phyloP scores from a whole-genome alignment of 2,329 filamentous ascomycete genomes.

The Chaetomium globosum region DNA sequence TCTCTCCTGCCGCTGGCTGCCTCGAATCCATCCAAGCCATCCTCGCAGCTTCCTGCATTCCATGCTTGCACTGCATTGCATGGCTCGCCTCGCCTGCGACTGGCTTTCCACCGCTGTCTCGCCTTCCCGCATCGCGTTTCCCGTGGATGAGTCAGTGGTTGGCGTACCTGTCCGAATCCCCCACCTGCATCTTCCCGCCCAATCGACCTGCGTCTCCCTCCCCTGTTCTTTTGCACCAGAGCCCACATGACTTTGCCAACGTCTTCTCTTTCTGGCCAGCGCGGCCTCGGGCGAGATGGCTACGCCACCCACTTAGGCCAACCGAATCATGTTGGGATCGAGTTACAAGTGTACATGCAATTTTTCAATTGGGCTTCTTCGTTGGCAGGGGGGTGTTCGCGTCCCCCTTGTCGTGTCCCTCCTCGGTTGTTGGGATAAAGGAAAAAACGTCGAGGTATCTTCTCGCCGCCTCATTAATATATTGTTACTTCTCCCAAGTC shows the following conservation, averaged over 20 bases:
- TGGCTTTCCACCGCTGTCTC: constrained; percentile 11
- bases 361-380: neutral
- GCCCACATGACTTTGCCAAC: constrained; percentile 39
- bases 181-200: constrained; percentile 36
- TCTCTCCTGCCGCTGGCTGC: constrained; percentile 24
- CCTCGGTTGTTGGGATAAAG: neutral
- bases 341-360: constrained; percentile 25
- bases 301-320: constrained; percentile 44
- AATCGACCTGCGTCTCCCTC: constrained; percentile 35
- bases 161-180: constrained; percentile 31
- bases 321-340: constrained; percentile 29
- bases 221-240: constrained; percentile 27
- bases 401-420: neutral
- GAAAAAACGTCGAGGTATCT: constrained; percentile 18
- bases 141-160: constrained; percentile 35
- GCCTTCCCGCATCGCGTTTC: constrained; percentile 15
- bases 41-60: constrained; percentile 7
- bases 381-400: neutral
- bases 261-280: constrained; percentile 37
- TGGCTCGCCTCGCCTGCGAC: constrained; percentile 25
- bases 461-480: constrained; percentile 28
- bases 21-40: constrained; percentile 25
- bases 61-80: constrained; percentile 18
- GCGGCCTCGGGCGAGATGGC: constrained; percentile 40
- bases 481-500: constrained; percentile 26